Evolutionary conservation across 2,329 filamentous ascomycete genomes (phyloP).

Genomic region (Penicillium sp.): DNA sequence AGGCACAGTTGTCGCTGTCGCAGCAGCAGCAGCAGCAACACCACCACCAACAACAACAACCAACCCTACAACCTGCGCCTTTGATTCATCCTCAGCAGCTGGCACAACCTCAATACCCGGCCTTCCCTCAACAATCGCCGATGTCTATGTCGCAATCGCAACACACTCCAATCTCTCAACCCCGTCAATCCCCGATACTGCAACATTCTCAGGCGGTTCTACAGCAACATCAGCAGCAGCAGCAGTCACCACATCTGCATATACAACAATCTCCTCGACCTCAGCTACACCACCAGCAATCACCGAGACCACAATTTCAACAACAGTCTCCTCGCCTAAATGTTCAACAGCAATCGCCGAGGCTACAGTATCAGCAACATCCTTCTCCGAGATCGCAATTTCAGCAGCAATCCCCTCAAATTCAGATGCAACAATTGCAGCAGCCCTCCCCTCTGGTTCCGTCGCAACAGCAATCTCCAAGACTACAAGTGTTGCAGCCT

Average conservation of each 20-base stretch:
- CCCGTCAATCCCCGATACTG: constrained; percentile 1
- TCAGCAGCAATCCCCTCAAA: constrained; percentile 3
- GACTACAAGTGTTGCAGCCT: not conserved
- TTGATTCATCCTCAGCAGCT: constrained; percentile 28
- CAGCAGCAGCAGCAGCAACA: constrained; percentile 18
- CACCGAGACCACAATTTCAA: constrained; percentile 2
- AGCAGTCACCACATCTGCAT: constrained; percentile 6
- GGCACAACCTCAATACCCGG: constrained; percentile 22
- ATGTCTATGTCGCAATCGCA: constrained; percentile 1
- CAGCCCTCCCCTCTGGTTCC: constrained; percentile 6
- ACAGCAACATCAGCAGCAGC: constrained; percentile 2
- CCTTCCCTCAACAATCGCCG: constrained; percentile 13
- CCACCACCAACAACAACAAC: not conserved
- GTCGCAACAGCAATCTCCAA: constrained; percentile 4
- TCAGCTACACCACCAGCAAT: constrained; percentile 3
- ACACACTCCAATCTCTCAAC: not conserved
- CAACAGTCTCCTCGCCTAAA: constrained; percentile 1
- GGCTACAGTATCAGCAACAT: constrained; percentile 6
- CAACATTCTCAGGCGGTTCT: constrained; percentile 1
- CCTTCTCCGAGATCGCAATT: constrained; percentile 1
- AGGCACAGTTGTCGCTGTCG: not conserved
- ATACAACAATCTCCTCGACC: constrained; percentile 2
- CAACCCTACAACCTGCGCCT: constrained; percentile 10
- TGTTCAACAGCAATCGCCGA: constrained; percentile 7
- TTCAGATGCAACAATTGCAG: not conserved